Evolutionary conservation across 495 filamentous ascomycete species (phyloP).

Genomic region (Penicillium waksmanii): DNA sequence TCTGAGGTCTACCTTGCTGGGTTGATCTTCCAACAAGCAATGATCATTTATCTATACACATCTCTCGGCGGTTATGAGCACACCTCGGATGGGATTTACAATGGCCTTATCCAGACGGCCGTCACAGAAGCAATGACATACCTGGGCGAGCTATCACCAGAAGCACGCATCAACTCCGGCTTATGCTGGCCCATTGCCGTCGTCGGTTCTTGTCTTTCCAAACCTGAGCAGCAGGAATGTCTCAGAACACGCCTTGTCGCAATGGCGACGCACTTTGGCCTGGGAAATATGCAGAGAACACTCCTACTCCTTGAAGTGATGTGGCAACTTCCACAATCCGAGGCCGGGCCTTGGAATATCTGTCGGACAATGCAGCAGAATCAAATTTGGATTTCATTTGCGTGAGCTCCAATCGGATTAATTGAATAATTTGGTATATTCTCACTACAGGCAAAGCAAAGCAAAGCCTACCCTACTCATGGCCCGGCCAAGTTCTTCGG

Average conservation of each 20-base stretch:
- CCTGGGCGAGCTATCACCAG: constrained; percentile 30
- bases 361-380: constrained; percentile 43
- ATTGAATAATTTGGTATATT: neutral
- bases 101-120: constrained; percentile 32
- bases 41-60: constrained; percentile 43
- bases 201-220: constrained; percentile 36
- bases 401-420: constrained; percentile 21
- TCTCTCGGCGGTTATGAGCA: constrained; percentile 34
- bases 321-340: constrained; percentile 32
- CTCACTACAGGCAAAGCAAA: too few relatives aligned
- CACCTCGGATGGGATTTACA: constrained; percentile 36
- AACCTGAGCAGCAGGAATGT: constrained; percentile 25
- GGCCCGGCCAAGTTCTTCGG: constrained; percentile 62
- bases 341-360: constrained; percentile 45
- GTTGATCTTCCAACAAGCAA: constrained; percentile 41
- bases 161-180: constrained; percentile 40
- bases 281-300: constrained; percentile 44
- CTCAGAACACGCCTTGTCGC: constrained; percentile 26
- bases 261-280: constrained; percentile 37
- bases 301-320: constrained; percentile 40
- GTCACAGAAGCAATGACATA: constrained; percentile 37
- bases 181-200: constrained; percentile 46
- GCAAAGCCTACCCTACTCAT: neutral
- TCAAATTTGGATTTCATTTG: constrained; percentile 48
- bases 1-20: constrained; percentile 40